Conservation (phyloP, 2,329 filamentous ascomycete species). For the Hypoxylon sp. region DNA sequence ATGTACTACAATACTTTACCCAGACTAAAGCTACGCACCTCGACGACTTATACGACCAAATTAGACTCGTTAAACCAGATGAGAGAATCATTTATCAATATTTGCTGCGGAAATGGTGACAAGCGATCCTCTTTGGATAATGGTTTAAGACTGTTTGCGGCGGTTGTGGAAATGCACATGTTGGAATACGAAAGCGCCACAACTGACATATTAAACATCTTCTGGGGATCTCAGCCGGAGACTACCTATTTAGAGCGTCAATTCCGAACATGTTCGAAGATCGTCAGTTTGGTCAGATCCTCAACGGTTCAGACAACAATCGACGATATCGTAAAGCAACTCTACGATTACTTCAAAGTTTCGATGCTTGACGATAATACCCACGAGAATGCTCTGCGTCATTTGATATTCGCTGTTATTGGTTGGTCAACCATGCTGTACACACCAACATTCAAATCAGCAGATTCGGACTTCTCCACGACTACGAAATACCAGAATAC, state of each 20-base stretch:
- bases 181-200: constrained; percentile 1
- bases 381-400: background rate
- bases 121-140: background rate
- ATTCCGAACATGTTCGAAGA: background rate
- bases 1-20: background rate
- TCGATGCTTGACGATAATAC: background rate
- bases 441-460: background rate
- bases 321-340: constrained; percentile 11
- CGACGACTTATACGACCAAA: background rate
- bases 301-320: constrained; percentile 13
- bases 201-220: background rate
- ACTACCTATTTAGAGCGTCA: constrained; percentile 9
- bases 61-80: background rate
- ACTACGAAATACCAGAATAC: background rate
- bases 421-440: constrained; percentile 20
- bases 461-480: background rate
- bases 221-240: background rate
- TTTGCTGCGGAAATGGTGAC: background rate
- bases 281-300: constrained; percentile 9
- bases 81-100: constrained; percentile 1
- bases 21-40: background rate
- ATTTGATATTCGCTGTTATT: constrained; percentile 17
- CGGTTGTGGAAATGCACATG: constrained; percentile 8
- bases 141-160: constrained; percentile 1
- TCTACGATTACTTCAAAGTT: constrained; percentile 1